phyloP scores from a whole-genome alignment of 176 grass and related monocot species.

The maize (Zea mays) region Zm-B73-REFERENCE-NAM-5.0 NC_050097.1:43755001-43755500 shows the following conservation, averaged over 20 bases:
- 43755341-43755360: slow-evolving; percentile 49
- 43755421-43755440: slow-evolving; percentile 71
- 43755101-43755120: neutral
- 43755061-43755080: neutral
- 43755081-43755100: neutral
- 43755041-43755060: neutral
- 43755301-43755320: slow-evolving; percentile 32
- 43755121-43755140: neutral
- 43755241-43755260: neutral
- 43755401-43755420: slow-evolving; percentile 69
- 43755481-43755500: slow-evolving; percentile 49
- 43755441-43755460: slow-evolving; percentile 66
- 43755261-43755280: neutral
- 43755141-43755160: neutral
- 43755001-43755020: too few relatives aligned
- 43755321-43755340: slow-evolving; percentile 50
- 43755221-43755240: neutral
- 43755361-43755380: slow-evolving; percentile 53
- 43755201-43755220: too few relatives aligned
- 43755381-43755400: slow-evolving; percentile 70
- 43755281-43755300: too few relatives aligned
- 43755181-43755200: neutral
- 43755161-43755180: neutral
- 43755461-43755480: slow-evolving; percentile 65
- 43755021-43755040: too few relatives aligned